phyloP scores from a whole-genome alignment of 2,329 filamentous ascomycete genomes.

The Lasiodiplodia gonubiensis region DNA sequence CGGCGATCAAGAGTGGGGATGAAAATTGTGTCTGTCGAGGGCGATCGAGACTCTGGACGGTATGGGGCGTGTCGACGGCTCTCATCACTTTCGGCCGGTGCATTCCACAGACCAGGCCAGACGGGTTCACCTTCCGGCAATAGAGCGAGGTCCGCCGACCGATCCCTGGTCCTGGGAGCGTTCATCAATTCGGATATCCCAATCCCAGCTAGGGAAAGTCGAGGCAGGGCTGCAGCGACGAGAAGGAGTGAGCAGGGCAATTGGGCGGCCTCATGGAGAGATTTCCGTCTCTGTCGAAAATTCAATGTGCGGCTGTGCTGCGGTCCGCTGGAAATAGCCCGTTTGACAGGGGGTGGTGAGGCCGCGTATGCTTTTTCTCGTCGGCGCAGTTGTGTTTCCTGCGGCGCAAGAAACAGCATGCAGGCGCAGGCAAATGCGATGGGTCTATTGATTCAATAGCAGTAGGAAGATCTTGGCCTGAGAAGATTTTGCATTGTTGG shows the following conservation, averaged over 20 bases:
- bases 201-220: neutral
- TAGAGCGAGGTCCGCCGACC: neutral
- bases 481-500: neutral
- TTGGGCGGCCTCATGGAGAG: constrained; percentile 10
- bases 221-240: constrained; percentile 2
- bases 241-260: neutral
- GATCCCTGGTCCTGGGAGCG: neutral
- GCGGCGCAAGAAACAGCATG: neutral
- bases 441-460: constrained; percentile 9
- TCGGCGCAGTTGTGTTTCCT: constrained; percentile 11
- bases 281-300: constrained; percentile 4
- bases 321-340: constrained; percentile 22
- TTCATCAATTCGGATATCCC: constrained; percentile 12
- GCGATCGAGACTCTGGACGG: neutral
- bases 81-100: constrained; percentile 2
- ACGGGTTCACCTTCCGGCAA: neutral
- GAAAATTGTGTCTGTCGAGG: constrained; percentile 1
- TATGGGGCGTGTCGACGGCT: constrained; percentile 1
- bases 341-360: constrained; percentile 17
- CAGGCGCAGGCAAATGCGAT: neutral
- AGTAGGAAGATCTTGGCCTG: neutral
- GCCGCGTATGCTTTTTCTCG: constrained; percentile 17
- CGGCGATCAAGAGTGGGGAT: constrained; percentile 5
- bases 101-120: constrained; percentile 9
- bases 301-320: constrained; percentile 18